These are phyloP conservation scores for Candida sanyiensis DNA, from an alignment of 805 yeast species.

Conservation along the genomic window DNA sequence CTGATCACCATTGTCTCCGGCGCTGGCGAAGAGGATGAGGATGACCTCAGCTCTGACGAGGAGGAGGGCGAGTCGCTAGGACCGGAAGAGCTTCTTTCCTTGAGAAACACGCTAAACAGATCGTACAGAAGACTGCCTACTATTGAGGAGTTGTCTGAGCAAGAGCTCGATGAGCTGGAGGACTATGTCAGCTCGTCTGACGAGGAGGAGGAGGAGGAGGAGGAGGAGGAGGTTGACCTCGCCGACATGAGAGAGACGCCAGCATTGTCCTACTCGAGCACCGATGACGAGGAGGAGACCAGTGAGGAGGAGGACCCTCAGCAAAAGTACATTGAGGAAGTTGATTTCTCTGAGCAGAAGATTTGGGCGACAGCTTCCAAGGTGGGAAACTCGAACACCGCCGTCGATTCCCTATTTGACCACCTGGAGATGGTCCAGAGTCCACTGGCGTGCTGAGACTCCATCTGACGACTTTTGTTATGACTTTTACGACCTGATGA, in stretches of 20 bases:
- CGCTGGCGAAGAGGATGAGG: constrained; percentile 14
- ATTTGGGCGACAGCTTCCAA: neutral
- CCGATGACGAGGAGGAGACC: constrained; percentile 13
- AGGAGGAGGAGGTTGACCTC: constrained; percentile 19
- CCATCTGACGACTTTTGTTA: neutral
- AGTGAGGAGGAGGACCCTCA: constrained; percentile 13
- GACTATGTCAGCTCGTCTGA: constrained; percentile 11
- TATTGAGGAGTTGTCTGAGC: constrained; percentile 19
- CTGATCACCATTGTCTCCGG: constrained; percentile 8
- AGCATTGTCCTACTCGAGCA: constrained; percentile 17
- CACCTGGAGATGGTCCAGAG: no score
- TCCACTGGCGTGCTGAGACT: no score
- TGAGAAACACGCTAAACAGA: constrained; percentile 5
- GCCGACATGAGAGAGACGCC: constrained; percentile 15
- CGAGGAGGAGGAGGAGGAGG: constrained; percentile 9
- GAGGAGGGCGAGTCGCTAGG: constrained; percentile 9
- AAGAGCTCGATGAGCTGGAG: constrained; percentile 18
- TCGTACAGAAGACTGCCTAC: constrained; percentile 23
- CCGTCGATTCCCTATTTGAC: no score
- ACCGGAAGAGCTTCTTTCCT: constrained; percentile 2
- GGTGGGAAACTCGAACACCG: no score
- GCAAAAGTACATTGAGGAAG: constrained; percentile 6
- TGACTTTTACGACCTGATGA: neutral
- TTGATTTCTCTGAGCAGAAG: constrained; percentile 8
- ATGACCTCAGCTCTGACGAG: constrained; percentile 12